Base-by-base conservation (phyloP, 495 filamentous ascomycete genomes). In the Penicillium herquei region DNA sequence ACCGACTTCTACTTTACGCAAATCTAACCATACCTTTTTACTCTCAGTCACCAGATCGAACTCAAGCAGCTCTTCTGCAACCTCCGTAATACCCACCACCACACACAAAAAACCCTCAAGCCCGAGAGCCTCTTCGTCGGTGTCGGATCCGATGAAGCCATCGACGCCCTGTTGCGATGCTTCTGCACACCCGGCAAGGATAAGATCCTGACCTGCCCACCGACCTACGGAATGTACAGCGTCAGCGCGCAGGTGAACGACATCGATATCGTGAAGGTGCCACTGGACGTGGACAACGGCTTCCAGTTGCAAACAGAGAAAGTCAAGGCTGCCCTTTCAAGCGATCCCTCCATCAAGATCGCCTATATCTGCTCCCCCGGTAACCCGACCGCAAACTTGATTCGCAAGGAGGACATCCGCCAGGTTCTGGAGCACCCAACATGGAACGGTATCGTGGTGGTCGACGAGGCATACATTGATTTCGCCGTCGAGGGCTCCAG, bases 381-480 rank as follows among this genome's bases (percentile, higher is more conserved):
- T 3, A 98, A 98, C 70, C 94, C 95, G 0, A 98, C 94, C 0
- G 92, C 84, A 16, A 81, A 84, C 31, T 70, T 96, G 21, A 79
- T 96, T 46, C 74, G 78, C 46, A 96, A 96, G 63, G 74, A 77
- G n/a, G 88, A 92, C 53, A 77, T 98, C 49, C 77, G 77, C 48
- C 71, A 80, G 55, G 73, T 98, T 16, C 81, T 98, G 17, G 83
- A 87, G 55, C 92, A 98, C 78, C 87, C 90, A 13, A 90, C 85
- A 4, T 98, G 92, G 92, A 98, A 98, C 71, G 95, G 94, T 11
- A 79, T 98, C 7, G 87, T 98, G 5, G 83, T 96, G 14, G 76
- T 98, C 39, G 95, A 98, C 70, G 94, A 98, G 75, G 94, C 94
- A 32, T 98, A 98, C 72, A 85, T 98, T 57, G 94, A 98, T 70